A percentile compares a stretch with the other conserved stretches of the same genome.
Conservation (phyloP, 495 filamentous ascomycete species). For the Tuber calosporum region DNA sequence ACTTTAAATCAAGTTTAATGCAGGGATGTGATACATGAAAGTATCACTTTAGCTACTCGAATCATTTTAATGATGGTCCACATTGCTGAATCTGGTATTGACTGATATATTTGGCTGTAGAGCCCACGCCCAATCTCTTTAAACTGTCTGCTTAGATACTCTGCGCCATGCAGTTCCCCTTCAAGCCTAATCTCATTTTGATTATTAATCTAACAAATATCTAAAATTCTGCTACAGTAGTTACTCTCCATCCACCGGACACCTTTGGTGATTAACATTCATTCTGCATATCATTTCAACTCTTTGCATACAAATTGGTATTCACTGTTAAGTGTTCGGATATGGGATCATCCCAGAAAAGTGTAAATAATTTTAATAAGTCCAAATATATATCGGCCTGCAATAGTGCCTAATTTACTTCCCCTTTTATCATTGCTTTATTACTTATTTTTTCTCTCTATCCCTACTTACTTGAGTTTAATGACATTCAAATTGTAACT, state of each 20-base stretch:
- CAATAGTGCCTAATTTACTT: too few relatives aligned
- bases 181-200: constrained; percentile 9
- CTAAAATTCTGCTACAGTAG: background rate
- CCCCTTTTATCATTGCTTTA: too few relatives aligned
- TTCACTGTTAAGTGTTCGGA: constrained; percentile 2
- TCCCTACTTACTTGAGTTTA: too few relatives aligned
- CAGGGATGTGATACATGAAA: constrained; percentile 8
- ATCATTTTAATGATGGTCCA: background rate
- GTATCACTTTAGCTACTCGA: constrained; percentile 6
- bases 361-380: constrained; percentile 4
- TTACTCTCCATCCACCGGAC: background rate
- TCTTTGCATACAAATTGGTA: constrained; percentile 8
- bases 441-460: too few relatives aligned
- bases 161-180: background rate
- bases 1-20: background rate
- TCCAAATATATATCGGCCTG: too few relatives aligned
- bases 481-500: too few relatives aligned
- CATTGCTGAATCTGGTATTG: too few relatives aligned
- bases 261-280: too few relatives aligned
- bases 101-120: too few relatives aligned
- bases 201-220: constrained; percentile 3
- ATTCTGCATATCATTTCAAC: too few relatives aligned
- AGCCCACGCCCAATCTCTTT: too few relatives aligned
- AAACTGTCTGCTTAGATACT: background rate
- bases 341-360: background rate